phyloP scores from a whole-genome alignment of 495 filamentous ascomycete species.

The Patellaria atrata region DNA sequence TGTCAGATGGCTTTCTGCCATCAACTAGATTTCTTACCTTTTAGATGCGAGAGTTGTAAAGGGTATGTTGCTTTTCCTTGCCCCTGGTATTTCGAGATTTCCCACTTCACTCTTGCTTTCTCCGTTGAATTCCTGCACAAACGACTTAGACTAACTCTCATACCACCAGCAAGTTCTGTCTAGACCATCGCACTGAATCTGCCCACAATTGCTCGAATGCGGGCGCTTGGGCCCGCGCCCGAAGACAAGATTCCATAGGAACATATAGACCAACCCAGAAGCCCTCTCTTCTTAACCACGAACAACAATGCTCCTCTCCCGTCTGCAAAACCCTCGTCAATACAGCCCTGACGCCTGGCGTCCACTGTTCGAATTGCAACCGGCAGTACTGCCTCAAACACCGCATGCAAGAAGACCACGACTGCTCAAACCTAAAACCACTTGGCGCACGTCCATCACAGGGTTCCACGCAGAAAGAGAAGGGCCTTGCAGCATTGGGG shows the following conservation, averaged over 20 bases:
- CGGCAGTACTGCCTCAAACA: constrained; percentile 86
- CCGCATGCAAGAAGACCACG: constrained; percentile 73
- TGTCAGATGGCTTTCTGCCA: constrained; percentile 87
- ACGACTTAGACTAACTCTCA: constrained; percentile 3
- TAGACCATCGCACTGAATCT: constrained; percentile 83
- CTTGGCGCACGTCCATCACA: constrained; percentile 45
- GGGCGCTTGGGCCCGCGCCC: constrained; percentile 65
- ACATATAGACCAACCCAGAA: constrained; percentile 22
- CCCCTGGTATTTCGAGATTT: neutral
- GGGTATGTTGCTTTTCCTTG: constrained; percentile 20
- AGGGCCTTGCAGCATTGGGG: constrained; percentile 44
- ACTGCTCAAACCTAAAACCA: constrained; percentile 58
- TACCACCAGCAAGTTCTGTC: constrained; percentile 59
- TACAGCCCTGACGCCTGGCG: constrained; percentile 59
- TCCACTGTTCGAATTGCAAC: constrained; percentile 69
- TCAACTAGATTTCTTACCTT: constrained; percentile 92
- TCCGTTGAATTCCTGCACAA: neutral
- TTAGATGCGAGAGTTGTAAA: constrained; percentile 78
- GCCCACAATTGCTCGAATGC: constrained; percentile 66
- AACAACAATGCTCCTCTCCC: constrained; percentile 55
- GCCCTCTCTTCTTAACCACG: constrained; percentile 44
- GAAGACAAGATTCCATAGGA: neutral
- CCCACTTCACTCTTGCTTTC: neutral
- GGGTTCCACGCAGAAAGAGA: constrained; percentile 29
- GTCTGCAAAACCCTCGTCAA: constrained; percentile 77